phyloP scores from a whole-genome alignment of 1,284 basidiomycete genomes.

The Papiliotrema flavescens region DNA sequence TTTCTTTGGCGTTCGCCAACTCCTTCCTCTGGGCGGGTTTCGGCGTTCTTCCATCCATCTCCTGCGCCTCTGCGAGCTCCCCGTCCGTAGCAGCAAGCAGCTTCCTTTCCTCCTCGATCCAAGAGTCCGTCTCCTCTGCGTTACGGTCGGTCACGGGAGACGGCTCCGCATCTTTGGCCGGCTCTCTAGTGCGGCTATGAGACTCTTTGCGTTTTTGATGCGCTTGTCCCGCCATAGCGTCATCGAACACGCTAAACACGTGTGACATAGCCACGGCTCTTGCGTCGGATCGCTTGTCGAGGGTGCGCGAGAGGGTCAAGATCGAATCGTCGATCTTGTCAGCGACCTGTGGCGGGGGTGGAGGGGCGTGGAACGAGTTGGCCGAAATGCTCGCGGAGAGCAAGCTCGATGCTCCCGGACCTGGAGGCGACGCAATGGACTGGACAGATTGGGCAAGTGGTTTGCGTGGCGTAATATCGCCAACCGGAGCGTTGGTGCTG shows the following conservation, averaged over 20 bases:
- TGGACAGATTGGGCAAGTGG: conserved; percentile 1
- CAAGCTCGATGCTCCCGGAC: conserved; percentile 18
- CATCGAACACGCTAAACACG: conserved; percentile 33
- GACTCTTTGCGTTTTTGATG: conserved; percentile 8
- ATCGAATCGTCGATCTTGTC: conserved; percentile 24
- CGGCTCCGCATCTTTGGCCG: neutral
- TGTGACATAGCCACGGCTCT: conserved; percentile 42
- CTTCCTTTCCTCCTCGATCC: conserved; percentile 32
- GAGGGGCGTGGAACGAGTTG: conserved; percentile 34
- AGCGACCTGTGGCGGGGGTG: conserved; percentile 9
- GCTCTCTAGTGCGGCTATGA: neutral
- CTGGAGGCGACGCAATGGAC: conserved; percentile 1
- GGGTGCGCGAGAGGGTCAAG: conserved; percentile 19
- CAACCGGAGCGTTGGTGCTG: neutral
- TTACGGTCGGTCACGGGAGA: neutral
- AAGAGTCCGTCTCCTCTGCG: conserved; percentile 34
- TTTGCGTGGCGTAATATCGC: neutral
- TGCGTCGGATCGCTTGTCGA: conserved; percentile 22
- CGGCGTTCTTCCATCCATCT: conserved; percentile 18
- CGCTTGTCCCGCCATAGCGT: conserved; percentile 17
- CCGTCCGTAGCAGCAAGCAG: conserved; percentile 3
- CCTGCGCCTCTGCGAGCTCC: conserved; percentile 9
- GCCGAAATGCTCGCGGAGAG: conserved; percentile 38
- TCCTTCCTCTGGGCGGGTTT: conserved; percentile 19
- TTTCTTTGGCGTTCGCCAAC: conserved; percentile 16